phyloP scores from a whole-genome alignment of 2,329 filamentous ascomycete species.

The Dothideomycetes sp. region DNA sequence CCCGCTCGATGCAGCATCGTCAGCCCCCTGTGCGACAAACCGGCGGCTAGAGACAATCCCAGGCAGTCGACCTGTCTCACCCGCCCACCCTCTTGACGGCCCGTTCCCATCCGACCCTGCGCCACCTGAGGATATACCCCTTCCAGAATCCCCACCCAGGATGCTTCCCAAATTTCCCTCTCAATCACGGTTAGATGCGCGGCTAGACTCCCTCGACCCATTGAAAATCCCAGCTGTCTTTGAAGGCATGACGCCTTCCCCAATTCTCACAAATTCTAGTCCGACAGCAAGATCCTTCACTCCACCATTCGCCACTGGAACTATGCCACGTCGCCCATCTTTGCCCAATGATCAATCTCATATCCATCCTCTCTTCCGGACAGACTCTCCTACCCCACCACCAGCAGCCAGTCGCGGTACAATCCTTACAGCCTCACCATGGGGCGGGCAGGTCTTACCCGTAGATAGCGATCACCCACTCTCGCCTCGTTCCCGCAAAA shows the following conservation, averaged over 20 bases:
- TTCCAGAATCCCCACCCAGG: slow-evolving; percentile 10
- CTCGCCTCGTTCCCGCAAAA: slow-evolving; percentile 4
- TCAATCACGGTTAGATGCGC: slow-evolving; percentile 1
- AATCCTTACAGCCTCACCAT: slow-evolving; percentile 57
- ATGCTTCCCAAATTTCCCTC: background rate
- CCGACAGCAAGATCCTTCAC: slow-evolving; percentile 6
- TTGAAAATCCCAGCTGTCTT: too few relatives aligned
- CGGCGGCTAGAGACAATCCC: slow-evolving; percentile 61
- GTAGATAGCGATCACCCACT: slow-evolving; percentile 26
- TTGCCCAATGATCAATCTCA: slow-evolving; percentile 49
- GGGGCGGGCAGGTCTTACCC: slow-evolving; percentile 54
- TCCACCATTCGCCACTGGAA: slow-evolving; percentile 12
- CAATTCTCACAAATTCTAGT: slow-evolving; percentile 1
- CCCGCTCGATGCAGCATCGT: slow-evolving; percentile 32
- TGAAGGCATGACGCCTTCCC: too few relatives aligned
- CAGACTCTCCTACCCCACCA: slow-evolving; percentile 57
- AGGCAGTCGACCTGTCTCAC: slow-evolving; percentile 54
- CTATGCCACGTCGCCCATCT: slow-evolving; percentile 8
- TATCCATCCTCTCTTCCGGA: slow-evolving; percentile 69
- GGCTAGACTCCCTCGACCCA: too few relatives aligned
- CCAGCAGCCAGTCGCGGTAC: slow-evolving; percentile 57
- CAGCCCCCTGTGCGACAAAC: slow-evolving; percentile 21
- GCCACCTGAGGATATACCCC: slow-evolving; percentile 8
- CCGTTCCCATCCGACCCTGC: slow-evolving; percentile 22
- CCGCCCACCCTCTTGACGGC: slow-evolving; percentile 47